Evolutionary conservation across 305 asterid genomes (phyloP), one percentile per base, ranked within the genome.

Genomic region (Fraxinus angustifolia): DNA sequence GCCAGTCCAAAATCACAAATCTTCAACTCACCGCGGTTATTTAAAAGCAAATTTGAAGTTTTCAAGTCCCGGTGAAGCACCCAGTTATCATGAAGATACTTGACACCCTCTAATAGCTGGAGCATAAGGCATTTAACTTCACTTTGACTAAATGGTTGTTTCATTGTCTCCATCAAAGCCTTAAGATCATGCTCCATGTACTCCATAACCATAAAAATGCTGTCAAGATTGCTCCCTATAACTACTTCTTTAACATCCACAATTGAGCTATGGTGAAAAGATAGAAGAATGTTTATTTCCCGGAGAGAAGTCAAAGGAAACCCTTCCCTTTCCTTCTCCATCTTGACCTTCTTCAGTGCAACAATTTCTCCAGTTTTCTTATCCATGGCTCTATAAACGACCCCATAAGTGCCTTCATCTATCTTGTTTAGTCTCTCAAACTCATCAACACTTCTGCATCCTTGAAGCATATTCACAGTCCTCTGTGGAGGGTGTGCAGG

Each of bases 121-220:
- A 91, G 93, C 98, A 95, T 93, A 78, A 95, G 96, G 82, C 98
- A 92, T 87, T 95, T 95, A 74, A 92, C 99, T 86, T 95, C 99
- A 88, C 97, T 92, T 80, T 92, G 94, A 84, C 92, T 95, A 80
- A 88, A 95, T 2, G 95, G 97, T 75, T 93, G 98, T 80, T 88
- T 91, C 94, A 94, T 95, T 77, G 96, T 85, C 89, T 93, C 96
- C 94, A 95, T 91, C 80, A 95, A 81, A 78, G 84, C 97, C 88
- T 91, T 93, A 38, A 95, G 92, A 86, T 95, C 99, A 82, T 93
- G 98, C 86, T 95, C 99, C 99, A 95, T 92, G 89, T 95, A 95
- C 87, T 95, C 98, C 99, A 95, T 95, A 82, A 90, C 97, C 98
- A 93, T 90, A 85, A 85, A 95, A 83, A 93, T 92, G 85, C 92